These are phyloP conservation scores for Periconia macrospinosa DNA, from an alignment of 2,329 filamentous ascomycete species.

Conservation along the genomic window DNA sequence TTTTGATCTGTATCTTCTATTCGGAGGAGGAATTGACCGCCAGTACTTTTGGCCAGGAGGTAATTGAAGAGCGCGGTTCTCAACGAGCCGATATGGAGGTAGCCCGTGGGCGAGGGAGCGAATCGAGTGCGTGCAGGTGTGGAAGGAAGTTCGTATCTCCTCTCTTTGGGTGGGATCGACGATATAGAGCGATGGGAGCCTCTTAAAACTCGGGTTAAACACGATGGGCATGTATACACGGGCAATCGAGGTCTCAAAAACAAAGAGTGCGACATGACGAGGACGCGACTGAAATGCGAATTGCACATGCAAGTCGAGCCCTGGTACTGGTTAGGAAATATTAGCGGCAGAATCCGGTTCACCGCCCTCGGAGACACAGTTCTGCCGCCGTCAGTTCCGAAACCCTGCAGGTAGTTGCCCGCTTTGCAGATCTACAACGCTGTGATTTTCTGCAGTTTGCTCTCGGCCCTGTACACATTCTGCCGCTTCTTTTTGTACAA, in stretches of 20 bases:
- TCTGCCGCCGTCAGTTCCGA: constrained; percentile 14
- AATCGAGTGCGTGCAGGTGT: constrained; percentile 71
- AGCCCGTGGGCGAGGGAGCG: constrained; percentile 92
- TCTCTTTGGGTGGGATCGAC: constrained; percentile 11
- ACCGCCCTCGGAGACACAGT: constrained; percentile 10
- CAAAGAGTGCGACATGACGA: constrained; percentile 25
- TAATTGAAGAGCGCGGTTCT: constrained; percentile 96
- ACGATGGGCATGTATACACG: constrained; percentile 33
- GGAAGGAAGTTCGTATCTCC: constrained; percentile 25
- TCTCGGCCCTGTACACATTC: neutral
- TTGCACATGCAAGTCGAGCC: neutral
- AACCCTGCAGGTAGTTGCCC: constrained; percentile 7
- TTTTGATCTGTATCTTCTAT: constrained; percentile 96
- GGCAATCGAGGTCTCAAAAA: constrained; percentile 23
- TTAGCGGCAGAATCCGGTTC: constrained; percentile 16
- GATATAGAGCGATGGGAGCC: constrained; percentile 18
- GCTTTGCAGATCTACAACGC: neutral
- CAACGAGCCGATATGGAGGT: constrained; percentile 87
- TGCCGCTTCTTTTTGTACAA: neutral
- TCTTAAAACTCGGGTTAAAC: constrained; percentile 23
- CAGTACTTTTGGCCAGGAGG: constrained; percentile 81
- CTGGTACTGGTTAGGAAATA: constrained; percentile 8
- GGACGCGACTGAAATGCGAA: neutral
- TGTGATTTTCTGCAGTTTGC: neutral
- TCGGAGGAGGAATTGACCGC: constrained; percentile 85